Conservation (phyloP, 306 rosid genomes). For the Dalbergia oliveri region DNA sequence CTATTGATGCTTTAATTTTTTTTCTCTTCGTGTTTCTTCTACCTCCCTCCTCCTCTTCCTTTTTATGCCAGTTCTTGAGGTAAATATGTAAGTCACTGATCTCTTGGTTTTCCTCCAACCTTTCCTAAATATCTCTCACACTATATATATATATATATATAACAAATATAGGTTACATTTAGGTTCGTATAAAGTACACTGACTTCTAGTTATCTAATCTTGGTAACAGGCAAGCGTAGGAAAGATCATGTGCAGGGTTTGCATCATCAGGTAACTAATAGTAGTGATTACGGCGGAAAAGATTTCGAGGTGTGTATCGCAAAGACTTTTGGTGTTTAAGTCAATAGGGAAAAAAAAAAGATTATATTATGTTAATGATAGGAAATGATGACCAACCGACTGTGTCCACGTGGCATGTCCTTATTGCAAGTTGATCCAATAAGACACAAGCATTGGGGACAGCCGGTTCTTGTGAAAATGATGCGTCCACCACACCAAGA, state of each 20-base stretch:
- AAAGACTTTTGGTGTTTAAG: constrained; percentile 9
- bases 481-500: not conserved
- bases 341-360: not conserved
- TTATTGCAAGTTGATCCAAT: not conserved
- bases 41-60: not conserved
- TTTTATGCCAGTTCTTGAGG: not conserved
- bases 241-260: not conserved
- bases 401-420: not conserved
- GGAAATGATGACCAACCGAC: not conserved
- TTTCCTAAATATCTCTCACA: not conserved
- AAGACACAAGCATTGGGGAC: not conserved
- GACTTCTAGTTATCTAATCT: not conserved
- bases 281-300: not conserved
- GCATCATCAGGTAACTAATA: not conserved
- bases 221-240: not conserved
- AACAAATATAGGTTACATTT: no score
- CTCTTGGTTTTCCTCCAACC: not conserved
- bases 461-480: not conserved
- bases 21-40: not conserved
- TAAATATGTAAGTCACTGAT: not conserved
- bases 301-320: not conserved
- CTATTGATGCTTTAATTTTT: not conserved
- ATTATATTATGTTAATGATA: not conserved
- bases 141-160: no score
- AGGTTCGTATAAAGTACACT: no score